Percentiles rank a stretch among this genome's conserved stretches.
Evolutionary conservation across 2,329 filamentous ascomycete species (phyloP).

Genomic region (Ceratocystis cacaofunesta): DNA sequence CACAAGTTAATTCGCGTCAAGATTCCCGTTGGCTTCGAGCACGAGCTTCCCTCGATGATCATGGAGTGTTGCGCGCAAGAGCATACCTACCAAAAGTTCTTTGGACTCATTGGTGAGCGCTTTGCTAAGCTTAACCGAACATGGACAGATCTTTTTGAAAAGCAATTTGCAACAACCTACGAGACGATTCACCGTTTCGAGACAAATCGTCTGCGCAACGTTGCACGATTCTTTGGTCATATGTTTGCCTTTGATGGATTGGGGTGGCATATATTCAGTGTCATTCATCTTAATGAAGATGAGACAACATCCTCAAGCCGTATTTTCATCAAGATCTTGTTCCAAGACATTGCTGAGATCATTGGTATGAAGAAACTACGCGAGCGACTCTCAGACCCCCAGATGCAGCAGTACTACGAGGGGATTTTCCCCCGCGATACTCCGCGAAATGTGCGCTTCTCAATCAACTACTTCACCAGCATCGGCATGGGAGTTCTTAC

Average conservation of each 20-base stretch:
- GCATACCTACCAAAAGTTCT: constrained; percentile 95
- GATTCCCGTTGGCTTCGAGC: constrained; percentile 71
- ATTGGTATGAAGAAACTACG: constrained; percentile 71
- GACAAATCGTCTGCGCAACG: constrained; percentile 86
- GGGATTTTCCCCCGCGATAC: constrained; percentile 86
- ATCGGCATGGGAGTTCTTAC: constrained; percentile 92
- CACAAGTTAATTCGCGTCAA: constrained; percentile 95
- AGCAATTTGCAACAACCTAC: constrained; percentile 84
- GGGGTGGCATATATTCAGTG: constrained; percentile 76
- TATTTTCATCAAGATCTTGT: constrained; percentile 97
- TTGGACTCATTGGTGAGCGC: constrained; percentile 81
- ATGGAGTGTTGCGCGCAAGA: constrained; percentile 95
- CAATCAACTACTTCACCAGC: constrained; percentile 98
- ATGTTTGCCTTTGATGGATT: constrained; percentile 77
- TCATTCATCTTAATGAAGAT: constrained; percentile 84
- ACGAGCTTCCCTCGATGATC: constrained; percentile 89
- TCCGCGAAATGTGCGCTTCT: constrained; percentile 80
- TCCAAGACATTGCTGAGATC: constrained; percentile 80
- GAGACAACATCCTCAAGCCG: constrained; percentile 92
- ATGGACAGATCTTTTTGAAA: constrained; percentile 87
- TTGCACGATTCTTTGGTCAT: constrained; percentile 88
- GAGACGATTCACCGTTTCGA: constrained; percentile 95
- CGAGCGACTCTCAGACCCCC: constrained; percentile 61
- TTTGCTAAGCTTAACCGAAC: constrained; percentile 92
- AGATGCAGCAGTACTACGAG: constrained; percentile 60